phyloP scores from a whole-genome alignment of 1,284 basidiomycete species.

The Ganoderma sinense region DNA sequence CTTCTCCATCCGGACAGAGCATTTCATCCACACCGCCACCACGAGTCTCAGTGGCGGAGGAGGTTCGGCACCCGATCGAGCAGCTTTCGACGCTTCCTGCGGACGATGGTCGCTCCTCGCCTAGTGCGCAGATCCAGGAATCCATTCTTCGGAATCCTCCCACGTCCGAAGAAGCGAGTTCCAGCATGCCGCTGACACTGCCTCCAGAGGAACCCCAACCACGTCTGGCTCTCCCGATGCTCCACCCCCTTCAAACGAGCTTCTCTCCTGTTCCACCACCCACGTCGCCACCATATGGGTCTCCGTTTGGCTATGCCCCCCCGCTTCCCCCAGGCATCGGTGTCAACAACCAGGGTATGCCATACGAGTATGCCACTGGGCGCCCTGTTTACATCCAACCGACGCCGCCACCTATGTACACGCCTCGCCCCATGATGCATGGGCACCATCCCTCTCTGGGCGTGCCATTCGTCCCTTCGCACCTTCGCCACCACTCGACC shows the following conservation, averaged over 20 bases:
- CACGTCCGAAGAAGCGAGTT: conserved; percentile 24
- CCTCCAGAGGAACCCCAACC: conserved; percentile 32
- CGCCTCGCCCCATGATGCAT: conserved; percentile 68
- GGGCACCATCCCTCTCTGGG: conserved; percentile 51
- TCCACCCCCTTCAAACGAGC: conserved; percentile 64
- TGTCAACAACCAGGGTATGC: conserved; percentile 74
- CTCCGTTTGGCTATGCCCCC: conserved; percentile 67
- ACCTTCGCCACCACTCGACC: conserved; percentile 60
- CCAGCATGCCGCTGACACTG: conserved; percentile 16
- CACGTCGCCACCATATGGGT: conserved; percentile 64
- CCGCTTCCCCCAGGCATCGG: conserved; percentile 78
- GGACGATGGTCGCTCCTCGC: conserved; percentile 31
- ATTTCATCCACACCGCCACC: background rate
- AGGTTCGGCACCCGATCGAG: conserved; percentile 46
- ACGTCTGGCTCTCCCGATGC: conserved; percentile 47
- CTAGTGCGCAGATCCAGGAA: conserved; percentile 42
- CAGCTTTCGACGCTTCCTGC: conserved; percentile 38
- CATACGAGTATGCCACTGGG: conserved; percentile 81
- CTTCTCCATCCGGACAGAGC: background rate
- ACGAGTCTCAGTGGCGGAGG: conserved; percentile 1
- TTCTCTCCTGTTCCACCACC: conserved; percentile 60
- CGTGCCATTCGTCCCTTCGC: conserved; percentile 58
- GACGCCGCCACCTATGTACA: conserved; percentile 64
- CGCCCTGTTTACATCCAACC: conserved; percentile 76
- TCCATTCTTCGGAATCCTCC: conserved; percentile 50